Percentiles rank a stretch among this genome's conserved stretches.
These are phyloP conservation scores for Fraxinus baroniana DNA, from an alignment of 305 asterid species.

Conservation along the genomic window DNA sequence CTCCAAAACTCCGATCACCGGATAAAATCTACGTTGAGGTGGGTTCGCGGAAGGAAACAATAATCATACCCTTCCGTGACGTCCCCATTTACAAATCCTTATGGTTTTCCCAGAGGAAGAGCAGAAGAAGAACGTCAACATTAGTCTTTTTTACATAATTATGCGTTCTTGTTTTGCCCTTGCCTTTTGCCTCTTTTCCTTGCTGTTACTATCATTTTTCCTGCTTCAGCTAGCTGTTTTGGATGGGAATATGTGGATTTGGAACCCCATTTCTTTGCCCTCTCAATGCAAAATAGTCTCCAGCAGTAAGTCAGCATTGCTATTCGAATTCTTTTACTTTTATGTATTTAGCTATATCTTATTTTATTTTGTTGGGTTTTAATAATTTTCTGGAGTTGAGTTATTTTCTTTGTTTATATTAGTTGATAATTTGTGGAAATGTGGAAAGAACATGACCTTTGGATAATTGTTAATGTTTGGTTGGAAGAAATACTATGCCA, in stretches of 20 bases:
- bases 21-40: constrained; percentile 55
- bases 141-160: constrained; percentile 29
- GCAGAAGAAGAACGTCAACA: constrained; percentile 21
- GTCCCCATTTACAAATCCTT: constrained; percentile 7
- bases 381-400: constrained; percentile 8
- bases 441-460: neutral
- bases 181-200: constrained; percentile 36
- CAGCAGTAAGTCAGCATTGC: constrained; percentile 54
- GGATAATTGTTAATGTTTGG: neutral
- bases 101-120: constrained; percentile 64
- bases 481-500: neutral
- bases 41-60: constrained; percentile 3
- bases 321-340: neutral
- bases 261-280: constrained; percentile 79
- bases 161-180: constrained; percentile 42
- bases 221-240: constrained; percentile 57
- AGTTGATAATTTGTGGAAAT: constrained; percentile 6
- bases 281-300: constrained; percentile 84
- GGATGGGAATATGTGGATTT: constrained; percentile 54
- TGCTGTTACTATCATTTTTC: constrained; percentile 46
- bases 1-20: constrained; percentile 48
- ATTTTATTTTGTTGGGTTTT: neutral
- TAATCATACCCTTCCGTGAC: neutral
- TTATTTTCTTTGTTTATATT: constrained; percentile 22
- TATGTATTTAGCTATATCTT: neutral